Evolutionary conservation across 1,284 basidiomycete genomes (phyloP).

Genomic region (Somion occarium): DNA sequence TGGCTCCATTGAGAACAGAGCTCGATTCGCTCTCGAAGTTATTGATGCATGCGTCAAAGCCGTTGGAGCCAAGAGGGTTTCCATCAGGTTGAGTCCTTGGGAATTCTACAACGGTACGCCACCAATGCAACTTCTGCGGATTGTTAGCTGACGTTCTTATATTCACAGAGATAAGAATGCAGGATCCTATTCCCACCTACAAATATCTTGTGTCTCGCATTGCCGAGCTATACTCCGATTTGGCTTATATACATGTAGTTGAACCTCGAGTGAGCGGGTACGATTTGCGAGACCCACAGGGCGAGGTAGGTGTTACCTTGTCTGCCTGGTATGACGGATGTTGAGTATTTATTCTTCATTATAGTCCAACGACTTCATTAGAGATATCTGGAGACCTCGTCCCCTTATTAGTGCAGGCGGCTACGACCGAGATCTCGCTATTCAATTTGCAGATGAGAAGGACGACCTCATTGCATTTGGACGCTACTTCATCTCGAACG

Average conservation of each 20-base stretch:
- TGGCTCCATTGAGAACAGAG: constrained; percentile 46
- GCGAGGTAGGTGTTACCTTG: not conserved
- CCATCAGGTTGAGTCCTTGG: constrained; percentile 52
- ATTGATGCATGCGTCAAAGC: constrained; percentile 36
- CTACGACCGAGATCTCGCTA: constrained; percentile 24
- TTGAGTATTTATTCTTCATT: too few relatives aligned
- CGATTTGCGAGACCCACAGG: constrained; percentile 8
- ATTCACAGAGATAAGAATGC: constrained; percentile 32
- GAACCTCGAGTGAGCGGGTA: constrained; percentile 27
- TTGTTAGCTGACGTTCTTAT: not conserved
- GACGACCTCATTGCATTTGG: constrained; percentile 43
- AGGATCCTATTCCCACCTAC: constrained; percentile 33
- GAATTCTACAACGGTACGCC: constrained; percentile 33
- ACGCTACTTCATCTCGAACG: constrained; percentile 43
- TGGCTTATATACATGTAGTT: constrained; percentile 46
- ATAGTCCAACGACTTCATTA: constrained; percentile 31
- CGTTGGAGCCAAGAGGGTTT: constrained; percentile 35
- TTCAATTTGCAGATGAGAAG: constrained; percentile 24
- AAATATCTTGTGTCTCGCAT: constrained; percentile 25
- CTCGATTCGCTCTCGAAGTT: constrained; percentile 41
- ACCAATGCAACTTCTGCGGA: not conserved
- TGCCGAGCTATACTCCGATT: constrained; percentile 28
- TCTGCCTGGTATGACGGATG: too few relatives aligned
- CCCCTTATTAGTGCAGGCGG: constrained; percentile 35
- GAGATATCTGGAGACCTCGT: constrained; percentile 28